Base-by-base conservation (phyloP, 371 early-diverging fungal species). In the Entomophthora muscae region DNA sequence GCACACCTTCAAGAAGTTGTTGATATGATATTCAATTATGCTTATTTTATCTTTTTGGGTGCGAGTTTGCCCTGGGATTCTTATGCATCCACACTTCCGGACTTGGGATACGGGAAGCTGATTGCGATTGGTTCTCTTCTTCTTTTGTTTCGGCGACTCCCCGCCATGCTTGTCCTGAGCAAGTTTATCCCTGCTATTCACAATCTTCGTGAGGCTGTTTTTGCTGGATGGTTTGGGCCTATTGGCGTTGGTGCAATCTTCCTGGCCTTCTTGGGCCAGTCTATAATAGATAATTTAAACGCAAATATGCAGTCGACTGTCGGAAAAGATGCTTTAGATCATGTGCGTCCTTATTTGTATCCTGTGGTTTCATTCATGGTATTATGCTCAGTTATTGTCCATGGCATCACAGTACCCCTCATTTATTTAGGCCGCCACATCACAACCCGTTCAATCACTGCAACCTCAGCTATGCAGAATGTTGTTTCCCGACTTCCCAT, bases 171-270 rank as follows among this genome's bases (percentile, higher is more conserved):
- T 33, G 66, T 78, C 0, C 66, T 89, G 31, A 80, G 84, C 33
- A 75, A 75, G 7, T 69, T 77, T 1, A 84, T 95, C 57, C 88
- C 89, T 0, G 83, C 87, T 0, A 67, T 96, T 42, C 73, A 78
- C 29, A 87, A 75, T 0, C 81, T 75, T 58, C 80, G 84, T 30
- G 94, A 96, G 69, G 91, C 90, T 0, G 68, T 92, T 1, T 95
- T 95, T 71, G 85, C 89, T 27, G 98, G 98, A 0, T 96, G 93
- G 91, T 97, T 95, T 70, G 98, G 96, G 1, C 98, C 98, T 0
- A 88, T 98, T 59, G 98, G 98, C 13, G 86, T 85, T 22, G 84
- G 86, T 22, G 95, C 98, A 0, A 74, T 97, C 1, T 97, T 81
- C 66, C 85, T 62, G 74, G 84, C 2, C 75, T 75, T 57, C 72